Percentiles rank a stretch among this genome's conserved stretches.
phyloP scores from a whole-genome alignment of 148 eudicot genomes.

The Fagopyrum homotropicum region DNA sequence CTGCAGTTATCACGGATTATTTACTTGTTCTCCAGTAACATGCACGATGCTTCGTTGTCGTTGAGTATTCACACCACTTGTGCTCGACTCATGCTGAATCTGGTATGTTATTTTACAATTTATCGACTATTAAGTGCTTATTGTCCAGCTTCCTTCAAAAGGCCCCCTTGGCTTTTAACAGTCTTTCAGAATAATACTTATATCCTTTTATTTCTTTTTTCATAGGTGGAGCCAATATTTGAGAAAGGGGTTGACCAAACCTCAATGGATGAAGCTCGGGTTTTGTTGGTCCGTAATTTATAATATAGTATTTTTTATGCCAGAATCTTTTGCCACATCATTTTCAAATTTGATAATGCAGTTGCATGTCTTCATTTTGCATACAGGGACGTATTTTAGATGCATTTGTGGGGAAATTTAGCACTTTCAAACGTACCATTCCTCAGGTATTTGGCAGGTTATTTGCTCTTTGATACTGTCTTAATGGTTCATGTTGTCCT shows the following conservation, averaged over 20 bases:
- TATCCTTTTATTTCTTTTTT: slow-evolving; percentile 5
- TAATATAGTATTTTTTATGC: not conserved
- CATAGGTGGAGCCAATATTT: slow-evolving; percentile 95
- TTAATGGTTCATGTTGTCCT: not conserved
- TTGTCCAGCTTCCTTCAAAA: not conserved
- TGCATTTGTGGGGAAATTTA: slow-evolving; percentile 97
- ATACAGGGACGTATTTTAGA: slow-evolving; percentile 86
- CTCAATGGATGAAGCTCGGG: slow-evolving; percentile 93
- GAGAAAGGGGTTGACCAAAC: slow-evolving; percentile 87
- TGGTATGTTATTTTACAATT: slow-evolving; percentile 39
- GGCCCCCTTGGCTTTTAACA: not conserved
- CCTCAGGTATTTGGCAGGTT: slow-evolving; percentile 56
- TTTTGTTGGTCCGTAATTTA: slow-evolving; percentile 53
- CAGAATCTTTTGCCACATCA: not conserved
- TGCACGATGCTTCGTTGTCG: slow-evolving; percentile 95
- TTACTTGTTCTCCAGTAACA: slow-evolving; percentile 94
- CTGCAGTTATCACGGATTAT: slow-evolving; percentile 91
- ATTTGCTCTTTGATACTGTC: not conserved
- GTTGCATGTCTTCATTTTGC: slow-evolving; percentile 9
- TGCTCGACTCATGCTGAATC: slow-evolving; percentile 95
- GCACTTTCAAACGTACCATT: slow-evolving; percentile 77
- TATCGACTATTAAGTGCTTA: not conserved
- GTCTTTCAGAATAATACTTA: not conserved
- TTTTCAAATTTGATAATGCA: slow-evolving; percentile 6
- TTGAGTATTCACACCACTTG: slow-evolving; percentile 96